phyloP scores from a whole-genome alignment of 2,329 filamentous ascomycete species.

The Penicillium aurantiogriseum region DNA sequence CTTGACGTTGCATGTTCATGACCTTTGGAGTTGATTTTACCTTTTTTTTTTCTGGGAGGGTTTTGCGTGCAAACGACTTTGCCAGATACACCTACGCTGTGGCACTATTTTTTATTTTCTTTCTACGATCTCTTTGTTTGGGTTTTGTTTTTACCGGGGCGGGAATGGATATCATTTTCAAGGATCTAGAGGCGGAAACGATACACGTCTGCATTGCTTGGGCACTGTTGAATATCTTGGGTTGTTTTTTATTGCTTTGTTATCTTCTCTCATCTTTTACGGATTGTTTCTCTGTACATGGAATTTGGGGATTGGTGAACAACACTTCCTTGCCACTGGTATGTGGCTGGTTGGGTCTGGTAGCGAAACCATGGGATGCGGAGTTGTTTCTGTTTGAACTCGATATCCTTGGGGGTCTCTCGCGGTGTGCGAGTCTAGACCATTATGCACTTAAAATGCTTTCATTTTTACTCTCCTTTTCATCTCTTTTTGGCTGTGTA shows the following conservation, averaged over 20 bases:
- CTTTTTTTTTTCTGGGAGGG: slow-evolving; percentile 27
- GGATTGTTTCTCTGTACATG: slow-evolving; percentile 34
- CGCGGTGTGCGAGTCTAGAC: slow-evolving; percentile 32
- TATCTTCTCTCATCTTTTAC: slow-evolving; percentile 19
- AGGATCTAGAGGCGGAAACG: slow-evolving; percentile 46
- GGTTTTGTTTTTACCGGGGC: slow-evolving; percentile 30
- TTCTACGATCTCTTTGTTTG: slow-evolving; percentile 28
- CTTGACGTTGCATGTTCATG: slow-evolving; percentile 35
- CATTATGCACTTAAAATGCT: slow-evolving; percentile 31
- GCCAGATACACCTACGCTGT: slow-evolving; percentile 32
- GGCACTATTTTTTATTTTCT: slow-evolving; percentile 19
- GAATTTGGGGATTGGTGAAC: slow-evolving; percentile 33
- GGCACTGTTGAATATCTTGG: slow-evolving; percentile 38
- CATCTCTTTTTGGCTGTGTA: slow-evolving; percentile 8
- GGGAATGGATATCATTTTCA: slow-evolving; percentile 37
- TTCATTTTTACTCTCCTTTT: slow-evolving; percentile 16
- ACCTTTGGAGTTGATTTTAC: slow-evolving; percentile 38
- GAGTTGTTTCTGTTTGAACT: slow-evolving; percentile 36
- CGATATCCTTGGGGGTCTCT: slow-evolving; percentile 34
- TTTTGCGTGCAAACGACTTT: slow-evolving; percentile 27
- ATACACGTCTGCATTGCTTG: slow-evolving; percentile 47
- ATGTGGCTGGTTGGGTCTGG: slow-evolving; percentile 31
- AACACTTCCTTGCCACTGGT: slow-evolving; percentile 32
- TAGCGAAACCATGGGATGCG: slow-evolving; percentile 40
- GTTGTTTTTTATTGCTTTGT: slow-evolving; percentile 29